A percentile compares a stretch with the other conserved stretches of the same genome.
These are phyloP conservation scores for Fusarium sp. DNA, from an alignment of 2,329 filamentous ascomycete genomes.

Conservation along the genomic window DNA sequence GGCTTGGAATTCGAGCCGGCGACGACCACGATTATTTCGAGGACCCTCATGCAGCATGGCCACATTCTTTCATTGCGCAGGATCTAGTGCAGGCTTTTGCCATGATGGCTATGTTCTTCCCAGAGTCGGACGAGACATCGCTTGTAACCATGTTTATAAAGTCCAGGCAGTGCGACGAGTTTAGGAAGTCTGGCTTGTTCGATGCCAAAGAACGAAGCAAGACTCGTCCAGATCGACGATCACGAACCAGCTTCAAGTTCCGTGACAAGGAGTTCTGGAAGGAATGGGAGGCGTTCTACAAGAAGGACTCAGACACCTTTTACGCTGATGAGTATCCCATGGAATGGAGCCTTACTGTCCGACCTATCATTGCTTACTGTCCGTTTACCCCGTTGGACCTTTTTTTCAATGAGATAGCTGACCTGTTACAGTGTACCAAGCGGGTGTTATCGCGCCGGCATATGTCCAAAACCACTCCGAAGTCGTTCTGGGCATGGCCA, in stretches of 20 bases:
- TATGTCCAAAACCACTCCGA: constrained; percentile 39
- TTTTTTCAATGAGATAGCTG: background rate
- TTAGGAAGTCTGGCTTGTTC: constrained; percentile 42
- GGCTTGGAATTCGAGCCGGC: constrained; percentile 40
- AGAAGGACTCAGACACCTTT: constrained; percentile 8
- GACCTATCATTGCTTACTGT: constrained; percentile 46
- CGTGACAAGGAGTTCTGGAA: constrained; percentile 43
- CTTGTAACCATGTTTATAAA: constrained; percentile 39
- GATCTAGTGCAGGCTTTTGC: constrained; percentile 47
- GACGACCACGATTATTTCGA: constrained; percentile 33
- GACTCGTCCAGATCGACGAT: constrained; percentile 40
- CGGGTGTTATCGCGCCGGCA: constrained; percentile 44
- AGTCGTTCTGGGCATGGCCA: constrained; percentile 40
- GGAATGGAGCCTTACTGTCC: constrained; percentile 48
- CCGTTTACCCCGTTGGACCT: background rate
- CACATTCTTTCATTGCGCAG: constrained; percentile 46
- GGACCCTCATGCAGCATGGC: constrained; percentile 41
- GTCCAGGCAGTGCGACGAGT: constrained; percentile 28
- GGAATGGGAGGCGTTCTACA: constrained; percentile 40
- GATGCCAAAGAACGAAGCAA: constrained; percentile 38
- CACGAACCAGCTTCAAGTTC: constrained; percentile 45
- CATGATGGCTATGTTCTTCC: constrained; percentile 49
- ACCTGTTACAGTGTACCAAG: constrained; percentile 45
- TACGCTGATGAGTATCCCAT: constrained; percentile 45
- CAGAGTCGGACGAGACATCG: constrained; percentile 10